Conservation (phyloP, 129 eudicot species). For the Arctium lappa region DNA sequence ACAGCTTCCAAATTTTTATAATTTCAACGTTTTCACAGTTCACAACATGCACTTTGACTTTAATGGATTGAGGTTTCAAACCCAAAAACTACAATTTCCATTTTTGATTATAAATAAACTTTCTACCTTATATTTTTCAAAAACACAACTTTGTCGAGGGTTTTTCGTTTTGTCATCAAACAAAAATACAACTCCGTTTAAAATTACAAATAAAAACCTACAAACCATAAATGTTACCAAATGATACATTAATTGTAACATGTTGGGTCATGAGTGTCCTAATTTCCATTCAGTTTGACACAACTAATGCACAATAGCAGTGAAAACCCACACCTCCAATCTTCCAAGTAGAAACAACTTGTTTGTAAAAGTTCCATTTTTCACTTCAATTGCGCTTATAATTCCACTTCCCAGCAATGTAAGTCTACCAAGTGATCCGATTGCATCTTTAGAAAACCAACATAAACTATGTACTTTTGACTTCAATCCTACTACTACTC, state of each 20-base stretch:
- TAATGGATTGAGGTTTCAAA: slow-evolving; percentile 2
- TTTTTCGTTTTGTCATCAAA: not conserved
- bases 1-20: too few species aligned
- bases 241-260: not conserved
- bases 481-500: not conserved
- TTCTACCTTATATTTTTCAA: not conserved
- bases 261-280: not conserved
- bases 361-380: not conserved
- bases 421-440: not conserved
- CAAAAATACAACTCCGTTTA: not conserved
- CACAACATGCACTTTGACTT: not conserved
- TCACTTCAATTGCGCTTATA: not conserved
- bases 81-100: not conserved
- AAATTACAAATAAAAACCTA: not conserved
- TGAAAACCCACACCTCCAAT: not conserved
- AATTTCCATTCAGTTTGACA: not conserved
- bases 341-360: not conserved
- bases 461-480: not conserved
- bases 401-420: not conserved
- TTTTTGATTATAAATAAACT: not conserved
- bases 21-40: not conserved
- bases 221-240: not conserved
- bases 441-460: not conserved
- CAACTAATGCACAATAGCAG: not conserved
- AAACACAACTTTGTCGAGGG: not conserved